Evolutionary conservation across 2,329 filamentous ascomycete genomes (phyloP), one percentile per base, ranked within the genome.

Genomic region (Aspergillus sp.): DNA sequence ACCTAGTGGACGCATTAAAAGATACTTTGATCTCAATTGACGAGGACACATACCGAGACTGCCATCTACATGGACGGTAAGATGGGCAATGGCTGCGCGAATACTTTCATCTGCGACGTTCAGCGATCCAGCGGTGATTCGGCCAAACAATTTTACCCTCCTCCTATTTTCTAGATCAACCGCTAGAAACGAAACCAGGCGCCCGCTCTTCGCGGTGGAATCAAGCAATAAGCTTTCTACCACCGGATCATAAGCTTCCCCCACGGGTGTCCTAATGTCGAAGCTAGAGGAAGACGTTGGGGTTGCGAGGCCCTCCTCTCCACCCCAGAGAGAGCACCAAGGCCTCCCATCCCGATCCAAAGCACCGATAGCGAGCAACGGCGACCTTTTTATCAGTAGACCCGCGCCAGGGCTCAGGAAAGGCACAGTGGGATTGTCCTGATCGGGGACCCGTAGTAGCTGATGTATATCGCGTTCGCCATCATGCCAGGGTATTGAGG

Each of bases 291-390:
- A 78, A 2, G 84, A 86, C 0, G 93, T 75, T 0, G 85, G 82
- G 48, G 82, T 79, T 0, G 86, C 84, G 64, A 93, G 89, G 0
- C 89, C 89, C 1, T 82, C 73, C 57, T 87, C 79, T 15, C 91
- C 91, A n/a, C 90, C 90, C 85, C 89, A 89, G 7, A 96, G 61
- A 0, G 89, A 89, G 15, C 88, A 89, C 91, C 91, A 96, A 1
- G 89, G 90, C 19, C 84, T 77, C 2, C 82, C 82, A 19, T 85
- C 67, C 2, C 75, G 72, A 67, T 95, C 90, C 1, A 93, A 74
- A 0, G 89, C 84, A 1, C 91, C 91, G 17, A 96, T 75, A 0
- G 89, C 90, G 13, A 95, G 78, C 7, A 95, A 78, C 1, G 89
- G 86, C 0, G 85, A 86, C 15, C 76, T 75, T 51, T 82, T 79